These are phyloP conservation scores for Kernera saxatilis DNA, from an alignment of 345 rosid genomes.

Conservation along the genomic window DNA sequence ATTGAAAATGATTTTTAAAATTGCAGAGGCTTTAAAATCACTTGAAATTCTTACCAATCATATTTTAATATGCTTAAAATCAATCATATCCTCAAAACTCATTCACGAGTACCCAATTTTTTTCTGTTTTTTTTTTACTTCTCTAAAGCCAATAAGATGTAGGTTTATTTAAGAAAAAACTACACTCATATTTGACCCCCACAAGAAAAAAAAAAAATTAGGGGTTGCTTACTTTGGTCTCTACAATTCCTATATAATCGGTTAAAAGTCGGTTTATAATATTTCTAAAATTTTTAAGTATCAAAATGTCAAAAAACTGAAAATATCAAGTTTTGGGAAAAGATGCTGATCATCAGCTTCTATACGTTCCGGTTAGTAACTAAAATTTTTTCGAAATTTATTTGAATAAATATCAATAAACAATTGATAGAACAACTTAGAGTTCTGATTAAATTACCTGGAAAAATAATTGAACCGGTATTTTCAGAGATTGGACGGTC, in stretches of 20 bases:
- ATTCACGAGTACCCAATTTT: not conserved
- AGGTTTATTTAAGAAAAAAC: too few relatives aligned
- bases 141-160: too few relatives aligned
- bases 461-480: conserved; percentile 44
- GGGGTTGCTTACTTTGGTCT: too few relatives aligned
- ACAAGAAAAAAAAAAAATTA: too few relatives aligned
- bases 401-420: not conserved
- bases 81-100: not conserved
- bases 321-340: not conserved
- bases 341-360: not conserved
- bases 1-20: not conserved
- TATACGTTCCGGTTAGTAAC: not conserved
- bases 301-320: too few relatives aligned
- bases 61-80: not conserved
- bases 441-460: conserved; percentile 32
- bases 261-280: not conserved
- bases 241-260: too few relatives aligned
- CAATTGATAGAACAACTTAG: not conserved
- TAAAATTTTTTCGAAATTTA: not conserved
- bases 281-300: too few relatives aligned
- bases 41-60: not conserved
- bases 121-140: too few relatives aligned
- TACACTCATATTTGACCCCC: not conserved
- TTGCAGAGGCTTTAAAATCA: not conserved
- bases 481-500: conserved; percentile 55